A percentile compares a stretch with the other conserved stretches of the same genome.
Conservation (phyloP, 129 eudicot species). For the Silybum marianum region DNA sequence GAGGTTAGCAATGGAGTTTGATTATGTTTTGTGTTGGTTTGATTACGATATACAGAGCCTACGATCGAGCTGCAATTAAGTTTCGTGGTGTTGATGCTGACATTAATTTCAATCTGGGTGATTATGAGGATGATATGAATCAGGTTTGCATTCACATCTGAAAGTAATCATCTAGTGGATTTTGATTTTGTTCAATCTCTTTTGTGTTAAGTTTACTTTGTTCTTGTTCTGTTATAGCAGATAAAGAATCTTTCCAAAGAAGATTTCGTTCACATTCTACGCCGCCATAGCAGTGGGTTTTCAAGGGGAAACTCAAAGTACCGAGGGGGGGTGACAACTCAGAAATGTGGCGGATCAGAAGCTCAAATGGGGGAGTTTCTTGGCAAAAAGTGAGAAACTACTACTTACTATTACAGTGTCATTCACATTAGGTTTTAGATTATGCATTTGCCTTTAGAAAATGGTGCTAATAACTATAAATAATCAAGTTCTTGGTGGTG, state of each 20-base stretch:
- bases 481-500: neutral
- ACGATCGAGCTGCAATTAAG: conserved; percentile 76
- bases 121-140: conserved; percentile 68
- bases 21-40: conserved; percentile 1
- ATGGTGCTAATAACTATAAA: neutral
- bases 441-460: neutral
- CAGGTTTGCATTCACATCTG: conserved; percentile 42
- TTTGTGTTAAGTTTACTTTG: conserved; percentile 2
- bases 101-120: conserved; percentile 56
- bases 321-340: conserved; percentile 53
- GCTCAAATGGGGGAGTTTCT: conserved; percentile 73
- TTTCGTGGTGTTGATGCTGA: conserved; percentile 78
- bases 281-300: conserved; percentile 73
- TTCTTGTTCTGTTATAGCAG: conserved; percentile 39
- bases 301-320: conserved; percentile 75
- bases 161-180: neutral
- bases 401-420: neutral
- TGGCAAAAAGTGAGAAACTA: conserved; percentile 63
- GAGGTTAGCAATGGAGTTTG: conserved; percentile 4
- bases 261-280: conserved; percentile 70
- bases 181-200: neutral
- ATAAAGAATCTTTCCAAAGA: conserved; percentile 62
- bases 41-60: conserved; percentile 50
- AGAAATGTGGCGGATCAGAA: conserved; percentile 68
- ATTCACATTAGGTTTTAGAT: neutral